Base-by-base conservation (phyloP, 2,329 filamentous ascomycete genomes). In the Penicillium sp. region DNA sequence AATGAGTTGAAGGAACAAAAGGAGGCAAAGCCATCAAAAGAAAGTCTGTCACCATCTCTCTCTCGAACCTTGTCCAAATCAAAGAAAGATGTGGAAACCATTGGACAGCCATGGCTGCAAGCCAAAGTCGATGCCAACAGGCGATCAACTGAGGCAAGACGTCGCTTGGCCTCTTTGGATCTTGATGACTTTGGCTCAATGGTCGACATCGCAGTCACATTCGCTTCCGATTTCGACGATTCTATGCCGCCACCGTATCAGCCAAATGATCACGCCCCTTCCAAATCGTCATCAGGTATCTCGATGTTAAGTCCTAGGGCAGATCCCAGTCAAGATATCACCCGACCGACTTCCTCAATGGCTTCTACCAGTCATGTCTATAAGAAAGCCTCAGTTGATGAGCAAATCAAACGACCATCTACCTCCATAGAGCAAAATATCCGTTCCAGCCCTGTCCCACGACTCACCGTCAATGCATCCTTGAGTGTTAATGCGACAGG, bases 91-190 rank as follows among this genome's bases (percentile, higher is more conserved):
- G 68, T 75, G 19, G 71, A 75, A 54, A 67, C 59, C 25, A 74
- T 74, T 49, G 73, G 72, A 25, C 72, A 68, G 48, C 71, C 72
- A 47, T 75, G 72, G 72, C 56, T 75, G 40, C 66, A 64, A 31
- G 66, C 66, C 48, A 65, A 64, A n/a, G 59, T 60, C 36, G 61
- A 66, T 40, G 56, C 46, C 17, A 58, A 52, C 22, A 61, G 50
- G 40, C 56, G 45, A 6, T 49, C 55, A 10, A 38, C 10, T 5
- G 59, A 62, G 2, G 45, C 55, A 11, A 61, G 57, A 48, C 61
- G 61, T 7, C 64, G 60, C 42, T 42, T 72, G 42, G 63, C 66
- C 7, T 66, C 70, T 26, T 45, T 73, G 25, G 67, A 72, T 51
- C 60, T 75, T 28, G 64, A 64, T 28, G 67, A 73, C 30, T 65